Percentiles rank a stretch among this genome's conserved stretches.
phyloP scores from a whole-genome alignment of 116 monocot species.

The Trichopus zeylanicus region DNA sequence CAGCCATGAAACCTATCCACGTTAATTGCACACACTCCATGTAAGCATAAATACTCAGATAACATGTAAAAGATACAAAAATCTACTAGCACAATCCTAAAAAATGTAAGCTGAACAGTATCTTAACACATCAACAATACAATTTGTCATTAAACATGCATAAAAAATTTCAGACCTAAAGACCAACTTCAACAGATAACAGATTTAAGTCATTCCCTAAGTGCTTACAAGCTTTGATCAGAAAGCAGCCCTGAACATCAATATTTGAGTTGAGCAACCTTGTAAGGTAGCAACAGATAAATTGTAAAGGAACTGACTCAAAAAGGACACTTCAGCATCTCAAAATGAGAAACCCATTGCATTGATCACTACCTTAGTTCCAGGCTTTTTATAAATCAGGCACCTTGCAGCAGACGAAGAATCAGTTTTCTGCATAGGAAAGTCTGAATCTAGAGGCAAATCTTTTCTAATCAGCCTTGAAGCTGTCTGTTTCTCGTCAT shows the following conservation, averaged over 20 bases:
- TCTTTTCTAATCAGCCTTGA: slow-evolving; percentile 57
- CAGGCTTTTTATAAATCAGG: slow-evolving; percentile 38
- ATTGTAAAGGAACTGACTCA: background rate
- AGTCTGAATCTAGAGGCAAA: slow-evolving; percentile 11
- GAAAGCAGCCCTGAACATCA: background rate
- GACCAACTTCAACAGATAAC: background rate
- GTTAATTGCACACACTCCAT: too few species aligned
- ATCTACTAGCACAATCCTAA: too few species aligned
- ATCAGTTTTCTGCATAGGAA: slow-evolving; percentile 19
- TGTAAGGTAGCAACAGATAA: background rate
- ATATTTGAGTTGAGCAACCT: background rate
- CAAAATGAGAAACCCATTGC: background rate
- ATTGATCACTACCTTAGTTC: slow-evolving; percentile 42
- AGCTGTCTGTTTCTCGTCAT: slow-evolving; percentile 35
- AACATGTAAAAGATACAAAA: too few species aligned
- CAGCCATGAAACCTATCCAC: too few species aligned
- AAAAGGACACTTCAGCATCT: background rate
- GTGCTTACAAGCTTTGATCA: background rate
- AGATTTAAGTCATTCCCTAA: background rate
- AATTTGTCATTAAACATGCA: background rate
- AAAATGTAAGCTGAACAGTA: background rate
- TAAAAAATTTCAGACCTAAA: background rate
- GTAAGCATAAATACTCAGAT: too few species aligned
- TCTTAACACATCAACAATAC: background rate
- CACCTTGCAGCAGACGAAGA: slow-evolving; percentile 73